Base-by-base conservation (phyloP, 1,284 basidiomycete genomes). In the Xerocomus amazonicus region DNA sequence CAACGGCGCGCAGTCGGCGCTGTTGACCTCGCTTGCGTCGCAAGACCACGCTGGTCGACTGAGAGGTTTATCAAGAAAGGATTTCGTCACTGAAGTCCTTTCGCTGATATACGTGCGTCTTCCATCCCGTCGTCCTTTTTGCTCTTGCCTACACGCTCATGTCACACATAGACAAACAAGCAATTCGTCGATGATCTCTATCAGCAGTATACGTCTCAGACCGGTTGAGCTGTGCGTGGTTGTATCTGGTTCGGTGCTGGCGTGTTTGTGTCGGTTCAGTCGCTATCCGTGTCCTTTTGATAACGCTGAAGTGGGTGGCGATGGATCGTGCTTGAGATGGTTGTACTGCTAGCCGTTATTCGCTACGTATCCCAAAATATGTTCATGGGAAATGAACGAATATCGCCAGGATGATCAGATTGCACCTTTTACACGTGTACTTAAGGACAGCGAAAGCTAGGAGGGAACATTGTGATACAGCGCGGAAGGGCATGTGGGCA, bases 81-180 rank as follows among this genome's bases (percentile, higher is more conserved):
- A 81, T 40, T 90, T 90, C 63, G 75, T 88, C 31, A 71, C 73
- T 47, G 81, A 87, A 62, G 69, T 90, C 47, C 66, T 87, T 59
- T 79, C 76, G 26, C 70, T 90, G 58, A 78, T 90, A 50, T 81
- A 87, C 65, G 86, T 90, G 50, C 62, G 83, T 76, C 31, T 26
- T 4, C 7, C 29, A 40, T 41, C 16, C 4, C 6, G 17, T 17
- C 19, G 8, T 38, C 6, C 28, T 23, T 23, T 23, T 23, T 23
- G 2, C 19, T 23, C 26, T 41, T 27, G 17, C 9, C 14, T 8
- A 45, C 29, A 43, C 27, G 6, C 8, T 32, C 23, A 23, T 23
- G 4, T 43, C 23, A 50, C 48, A 49, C 23, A 14, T 50, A 79
- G 79, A 76, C 73, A 43, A 74, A 78, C 66, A 74, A 75, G 54